Evolutionary conservation across 139 green algal species (phyloP).

Genomic region (Chlorella vulgaris): DNA sequence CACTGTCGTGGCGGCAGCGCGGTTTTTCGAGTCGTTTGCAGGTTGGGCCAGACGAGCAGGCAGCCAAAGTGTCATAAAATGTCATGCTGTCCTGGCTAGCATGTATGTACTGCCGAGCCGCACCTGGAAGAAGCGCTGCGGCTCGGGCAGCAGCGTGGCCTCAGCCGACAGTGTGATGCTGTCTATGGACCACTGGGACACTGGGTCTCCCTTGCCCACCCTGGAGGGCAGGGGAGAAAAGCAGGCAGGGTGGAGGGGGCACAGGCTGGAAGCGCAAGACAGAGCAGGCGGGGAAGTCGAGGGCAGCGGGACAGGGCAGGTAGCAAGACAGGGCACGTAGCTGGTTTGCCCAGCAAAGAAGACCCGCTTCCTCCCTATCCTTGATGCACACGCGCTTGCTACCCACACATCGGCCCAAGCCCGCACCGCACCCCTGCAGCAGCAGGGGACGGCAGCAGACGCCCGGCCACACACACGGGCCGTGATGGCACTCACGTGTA

Average conservation of each 20-base stretch:
- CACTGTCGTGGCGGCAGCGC: no score
- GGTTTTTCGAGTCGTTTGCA: no score
- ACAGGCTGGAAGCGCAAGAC: not conserved
- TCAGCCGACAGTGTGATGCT: not conserved
- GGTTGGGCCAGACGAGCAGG: no score
- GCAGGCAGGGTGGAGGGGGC: not conserved
- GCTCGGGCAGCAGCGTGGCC: not conserved
- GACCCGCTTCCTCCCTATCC: no score
- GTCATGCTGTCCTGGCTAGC: no score
- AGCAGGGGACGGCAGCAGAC: not conserved
- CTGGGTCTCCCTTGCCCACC: not conserved
- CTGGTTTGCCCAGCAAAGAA: no score
- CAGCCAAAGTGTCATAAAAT: no score
- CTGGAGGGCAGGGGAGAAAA: not conserved
- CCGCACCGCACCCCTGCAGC: no score
- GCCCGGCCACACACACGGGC: not conserved
- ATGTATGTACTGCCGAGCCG: no score
- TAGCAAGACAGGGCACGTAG: no score
- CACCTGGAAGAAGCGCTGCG: not conserved
- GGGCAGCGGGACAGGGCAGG: not conserved
- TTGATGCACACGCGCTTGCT: no score
- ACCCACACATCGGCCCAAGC: no score
- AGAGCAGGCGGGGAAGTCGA: not conserved
- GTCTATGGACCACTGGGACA: slow-evolving; percentile 17
- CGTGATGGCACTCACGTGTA: slow-evolving; percentile 14